phyloP scores from a whole-genome alignment of 352 stramenopile genomes.

The Pythium chondricola region DNA sequence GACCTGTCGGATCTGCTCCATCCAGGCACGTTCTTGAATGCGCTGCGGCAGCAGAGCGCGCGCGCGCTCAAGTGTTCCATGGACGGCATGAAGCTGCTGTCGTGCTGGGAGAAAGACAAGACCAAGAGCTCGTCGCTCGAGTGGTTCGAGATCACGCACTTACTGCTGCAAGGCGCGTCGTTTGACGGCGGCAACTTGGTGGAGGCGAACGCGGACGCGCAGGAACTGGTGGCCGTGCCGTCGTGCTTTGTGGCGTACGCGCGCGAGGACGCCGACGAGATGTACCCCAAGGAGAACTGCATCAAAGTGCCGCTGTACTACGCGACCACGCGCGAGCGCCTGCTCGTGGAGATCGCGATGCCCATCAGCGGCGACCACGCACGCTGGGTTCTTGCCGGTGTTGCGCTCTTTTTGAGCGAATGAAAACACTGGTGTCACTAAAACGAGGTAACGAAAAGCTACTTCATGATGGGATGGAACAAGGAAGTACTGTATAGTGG shows the following conservation, averaged over 20 bases:
- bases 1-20: slow-evolving; percentile 91
- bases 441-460: background rate
- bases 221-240: slow-evolving; percentile 76
- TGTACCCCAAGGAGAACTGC: slow-evolving; percentile 66
- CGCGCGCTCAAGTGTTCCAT: slow-evolving; percentile 80
- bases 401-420: slow-evolving; percentile 80
- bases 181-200: slow-evolving; percentile 77
- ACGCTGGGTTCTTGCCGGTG: slow-evolving; percentile 74
- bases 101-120: slow-evolving; percentile 83
- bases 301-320: slow-evolving; percentile 84
- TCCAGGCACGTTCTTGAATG: slow-evolving; percentile 93
- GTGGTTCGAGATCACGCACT: slow-evolving; percentile 74
- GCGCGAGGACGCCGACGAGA: slow-evolving; percentile 64
- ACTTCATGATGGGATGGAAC: background rate
- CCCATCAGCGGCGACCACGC: slow-evolving; percentile 66
- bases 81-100: slow-evolving; percentile 87
- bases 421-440: slow-evolving; percentile 13
- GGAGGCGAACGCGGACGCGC: slow-evolving; percentile 74
- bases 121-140: slow-evolving; percentile 34
- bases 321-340: slow-evolving; percentile 54
- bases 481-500: background rate
- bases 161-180: slow-evolving; percentile 84
- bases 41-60: slow-evolving; percentile 88
- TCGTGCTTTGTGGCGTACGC: slow-evolving; percentile 81
- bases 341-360: slow-evolving; percentile 80